Evolutionary conservation across 2,329 filamentous ascomycete genomes (phyloP), one percentile per base, ranked within the genome.

Genomic region (Stagonosporopsis cucurbitacearum): DNA sequence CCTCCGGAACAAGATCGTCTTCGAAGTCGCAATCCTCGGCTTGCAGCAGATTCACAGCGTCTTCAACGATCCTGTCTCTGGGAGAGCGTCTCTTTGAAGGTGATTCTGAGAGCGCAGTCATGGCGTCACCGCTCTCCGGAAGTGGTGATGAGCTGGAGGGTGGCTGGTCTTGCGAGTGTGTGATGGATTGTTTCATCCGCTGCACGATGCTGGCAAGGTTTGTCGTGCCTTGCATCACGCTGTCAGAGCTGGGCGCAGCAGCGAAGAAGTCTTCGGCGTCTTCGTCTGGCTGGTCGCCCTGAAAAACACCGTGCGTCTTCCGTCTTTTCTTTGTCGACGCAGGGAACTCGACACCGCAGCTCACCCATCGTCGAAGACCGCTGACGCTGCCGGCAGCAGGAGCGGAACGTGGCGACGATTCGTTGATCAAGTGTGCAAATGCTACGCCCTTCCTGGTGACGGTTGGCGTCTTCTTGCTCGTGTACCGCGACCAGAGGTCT

Each of bases 281-380:
- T 3, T 66, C 63, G 4, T 33, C 63, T 2, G 23, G 35, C 57
- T 70, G 57, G 28, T 75, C 58, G 44, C 63, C 63, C 37, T 73
- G 63, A 28, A 77, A 73, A 4, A 66, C 62, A 7, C 73, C 70
- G 36, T 62, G 70, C 2, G 69, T 76, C 49, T 73, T 75, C 50
- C 77, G 67, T 47, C 73, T 72, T 67, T 82, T 82, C 63, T 66
- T 68, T 58, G 60, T 69, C 8, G 76, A 77, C 12, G 70, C 66
- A 8, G 80, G 80, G 67, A 79, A 82, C 52, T 82, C 79, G 9
- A 79, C 73, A 11, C 80, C 80, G 50, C 80, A 81, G 63, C 80
- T 82, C 23, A 78, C 78, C 80, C 80, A 82, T 58, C 80, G 68
- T 44, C 80, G 71, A 43, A 82, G 68, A 2, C 79, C 79, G 54